phyloP scores from a whole-genome alignment of 2,329 filamentous ascomycete species.

The Botrytis elliptica region DNA sequence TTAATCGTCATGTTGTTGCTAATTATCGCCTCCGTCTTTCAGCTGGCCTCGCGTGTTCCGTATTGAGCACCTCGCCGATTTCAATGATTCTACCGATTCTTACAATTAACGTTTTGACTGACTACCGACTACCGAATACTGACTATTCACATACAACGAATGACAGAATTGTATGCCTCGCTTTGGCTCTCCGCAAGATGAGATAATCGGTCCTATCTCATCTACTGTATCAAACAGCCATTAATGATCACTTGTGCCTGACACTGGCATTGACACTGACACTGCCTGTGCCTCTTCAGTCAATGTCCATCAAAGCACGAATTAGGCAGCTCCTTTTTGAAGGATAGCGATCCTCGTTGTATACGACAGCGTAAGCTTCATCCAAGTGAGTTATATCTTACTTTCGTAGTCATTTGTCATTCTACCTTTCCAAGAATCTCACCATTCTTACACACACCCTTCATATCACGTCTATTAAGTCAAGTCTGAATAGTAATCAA shows the following conservation, averaged over 20 bases:
- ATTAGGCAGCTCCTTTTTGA: constrained; percentile 11
- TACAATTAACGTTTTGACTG: neutral
- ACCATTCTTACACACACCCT: neutral
- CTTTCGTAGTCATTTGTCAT: neutral
- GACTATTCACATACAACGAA: neutral
- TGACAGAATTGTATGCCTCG: neutral
- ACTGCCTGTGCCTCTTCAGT: neutral
- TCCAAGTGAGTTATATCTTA: constrained; percentile 3
- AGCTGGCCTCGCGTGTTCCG: constrained; percentile 3
- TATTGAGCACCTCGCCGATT: neutral
- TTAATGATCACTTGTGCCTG: constrained; percentile 1
- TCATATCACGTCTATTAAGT: neutral
- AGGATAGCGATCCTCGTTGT: constrained; percentile 14
- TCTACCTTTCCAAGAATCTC: constrained; percentile 2
- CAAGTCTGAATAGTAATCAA: neutral
- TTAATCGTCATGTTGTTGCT: neutral
- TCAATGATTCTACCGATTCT: neutral
- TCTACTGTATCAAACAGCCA: constrained; percentile 6
- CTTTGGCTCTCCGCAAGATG: neutral
- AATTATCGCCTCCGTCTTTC: constrained; percentile 10
- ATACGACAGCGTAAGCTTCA: constrained; percentile 15
- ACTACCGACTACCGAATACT: neutral
- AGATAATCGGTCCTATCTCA: constrained; percentile 19
- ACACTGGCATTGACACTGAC: neutral
- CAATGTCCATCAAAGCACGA: constrained; percentile 8